phyloP scores from a whole-genome alignment of 345 rosid genomes.

The Lenwebbia sp. region DNA sequence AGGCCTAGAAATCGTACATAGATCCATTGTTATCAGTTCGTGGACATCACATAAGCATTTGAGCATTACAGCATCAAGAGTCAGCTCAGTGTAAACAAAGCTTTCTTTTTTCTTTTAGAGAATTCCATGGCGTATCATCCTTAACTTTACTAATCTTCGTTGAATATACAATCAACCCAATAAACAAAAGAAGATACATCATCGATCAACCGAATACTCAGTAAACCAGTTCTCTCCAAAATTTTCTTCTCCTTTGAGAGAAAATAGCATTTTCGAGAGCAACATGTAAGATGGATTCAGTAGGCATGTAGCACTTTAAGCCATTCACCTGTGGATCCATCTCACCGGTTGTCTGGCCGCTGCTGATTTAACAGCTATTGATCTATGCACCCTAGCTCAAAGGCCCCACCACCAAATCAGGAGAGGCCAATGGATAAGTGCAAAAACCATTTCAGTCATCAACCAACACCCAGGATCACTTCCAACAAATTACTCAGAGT shows the following conservation, averaged over 20 bases:
- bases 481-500: neutral
- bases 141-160: neutral
- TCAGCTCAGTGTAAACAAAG: neutral
- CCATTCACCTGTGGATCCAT: constrained; percentile 1
- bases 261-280: neutral
- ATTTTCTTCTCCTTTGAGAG: neutral
- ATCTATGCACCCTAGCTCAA: constrained; percentile 1
- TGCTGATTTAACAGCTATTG: constrained; percentile 8
- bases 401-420: neutral
- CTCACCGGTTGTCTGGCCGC: constrained; percentile 4
- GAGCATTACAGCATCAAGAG: neutral
- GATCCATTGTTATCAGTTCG: neutral
- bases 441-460: neutral
- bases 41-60: neutral
- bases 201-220: neutral
- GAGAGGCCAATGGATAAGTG: neutral
- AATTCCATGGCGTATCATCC: neutral
- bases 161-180: neutral
- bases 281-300: neutral
- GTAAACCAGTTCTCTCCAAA: neutral
- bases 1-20: neutral
- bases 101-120: neutral
- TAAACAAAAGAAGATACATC: neutral
- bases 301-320: neutral
- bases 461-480: neutral